Evolutionary conservation across 345 rosid species (phyloP), one percentile per base, ranked within the genome.

Genomic region (Populus simonii): DNA sequence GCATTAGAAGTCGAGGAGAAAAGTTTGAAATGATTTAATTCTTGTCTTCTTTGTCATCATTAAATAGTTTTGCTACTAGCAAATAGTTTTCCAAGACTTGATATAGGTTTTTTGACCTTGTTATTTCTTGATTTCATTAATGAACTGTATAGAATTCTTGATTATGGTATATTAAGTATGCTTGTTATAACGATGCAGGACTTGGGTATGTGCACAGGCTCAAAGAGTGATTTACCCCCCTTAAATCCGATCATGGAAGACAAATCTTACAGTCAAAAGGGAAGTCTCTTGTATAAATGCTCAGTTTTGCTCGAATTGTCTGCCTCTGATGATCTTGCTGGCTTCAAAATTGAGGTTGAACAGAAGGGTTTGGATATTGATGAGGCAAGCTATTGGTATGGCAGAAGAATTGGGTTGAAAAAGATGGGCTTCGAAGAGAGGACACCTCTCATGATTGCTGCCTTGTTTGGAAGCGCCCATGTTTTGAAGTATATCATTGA

Each of bases 401-500:
- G 92, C n/a, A 74, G 92, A 81, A 88, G 88, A 77, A 83, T 86
- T 36, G 96, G 98, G 74, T 89, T 89, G 4, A 92, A 83, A 79
- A 95, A 87, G 91, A 93, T 95, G 97, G 96, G 94, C 31, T 88
- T 90, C 1, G 93, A 93, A 69, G 91, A 88, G 77, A 89, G 94
- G 82, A 93, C 97, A 4, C 98, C 97, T 2, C 89, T 95, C 8
- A 88, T 91, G 91, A 89, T 95, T 67, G 98, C 97, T 80, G 88
- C 94, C 80, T 80, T 89, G 90, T 92, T 87, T 70, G 99, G 98
- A 63, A 93, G 97, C 80, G 15, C 72, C 35, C 80, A 83, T 2
- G 90, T 93, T 22, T 65, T 89, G 76, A 92, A 83, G 84, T 93
- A 92, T 76, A 84, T 95, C 18, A 80, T 90, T 5, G 84, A 79